Evolutionary conservation across 176 grass and related monocot genomes (phyloP), one percentile per base, ranked within the genome.

Genomic region (Bonia amplexicaulis): DNA sequence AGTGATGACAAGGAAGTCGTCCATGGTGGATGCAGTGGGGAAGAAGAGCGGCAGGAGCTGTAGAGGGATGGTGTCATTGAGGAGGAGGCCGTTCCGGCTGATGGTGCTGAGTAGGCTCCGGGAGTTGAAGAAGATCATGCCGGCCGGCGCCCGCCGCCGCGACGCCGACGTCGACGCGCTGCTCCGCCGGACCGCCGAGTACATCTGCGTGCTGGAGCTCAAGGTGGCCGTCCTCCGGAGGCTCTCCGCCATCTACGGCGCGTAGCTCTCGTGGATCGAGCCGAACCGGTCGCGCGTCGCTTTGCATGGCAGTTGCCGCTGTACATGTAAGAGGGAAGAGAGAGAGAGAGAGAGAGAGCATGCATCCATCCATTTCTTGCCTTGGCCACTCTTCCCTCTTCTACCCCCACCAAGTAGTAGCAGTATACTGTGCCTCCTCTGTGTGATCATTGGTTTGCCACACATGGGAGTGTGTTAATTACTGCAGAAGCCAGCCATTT

Each of bases 41-140:
- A 85, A 48, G 59, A 79, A 35, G 13, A 65, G 9, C 14, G 33
- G 26, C 47, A 73, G 77, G 39, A 74, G 48, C 31, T 64, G 61
- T 51, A 75, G 71, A 77, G 77, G 76, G 35, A 85, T 88, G 81
- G 80, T 91, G 37, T 69, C 80, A 33, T 72, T 87, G 35, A 88
- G 85, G 70, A 70, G 77, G 69, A 45, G 82, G 82, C 85, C 81
- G 19, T 87, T 91, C 60, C 80, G 88, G 77, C 75, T 88, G 39
- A 53, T 91, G 89, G 85, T 91, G 76, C 85, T 87, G 71, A 69
- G 81, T 76, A 74, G 85, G 47, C 80, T 91, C 57, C 74, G 85
- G 62, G 85, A 91, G 76, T 81, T 91, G 23, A 91, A 88, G 85
- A 91, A 88, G 85, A 91, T 91, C 35, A 81, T 91, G 54, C 89